These are phyloP conservation scores for Plantago major DNA, from an alignment of 257 asterid species.

Conservation along the genomic window DNA sequence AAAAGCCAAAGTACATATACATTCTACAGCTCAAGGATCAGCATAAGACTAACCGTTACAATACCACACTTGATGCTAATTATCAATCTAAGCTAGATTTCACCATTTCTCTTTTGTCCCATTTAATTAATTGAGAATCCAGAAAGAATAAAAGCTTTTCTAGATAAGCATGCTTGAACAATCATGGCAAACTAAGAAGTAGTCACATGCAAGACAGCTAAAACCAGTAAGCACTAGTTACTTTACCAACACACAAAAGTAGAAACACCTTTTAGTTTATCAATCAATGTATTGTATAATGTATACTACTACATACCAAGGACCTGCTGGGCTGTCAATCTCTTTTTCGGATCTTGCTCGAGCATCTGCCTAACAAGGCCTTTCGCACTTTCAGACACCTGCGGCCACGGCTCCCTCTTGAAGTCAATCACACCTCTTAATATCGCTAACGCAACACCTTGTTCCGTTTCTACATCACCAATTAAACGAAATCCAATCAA, in stretches of 20 bases:
- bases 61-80: background rate
- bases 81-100: background rate
- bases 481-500: background rate
- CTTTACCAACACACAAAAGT: conserved; percentile 19
- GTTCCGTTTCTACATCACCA: conserved; percentile 66
- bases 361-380: conserved; percentile 82
- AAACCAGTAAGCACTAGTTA: conserved; percentile 15
- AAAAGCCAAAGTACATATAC: background rate
- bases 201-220: conserved; percentile 29
- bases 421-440: conserved; percentile 79
- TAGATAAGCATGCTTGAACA: conserved; percentile 32
- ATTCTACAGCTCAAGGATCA: conserved; percentile 10
- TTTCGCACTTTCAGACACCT: conserved; percentile 76
- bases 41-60: background rate
- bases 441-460: conserved; percentile 92
- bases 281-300: no score
- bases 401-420: conserved; percentile 97
- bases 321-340: conserved; percentile 89
- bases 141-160: conserved; percentile 11
- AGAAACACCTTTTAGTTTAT: no score
- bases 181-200: conserved; percentile 28
- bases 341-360: conserved; percentile 75
- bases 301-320: conserved; percentile 55
- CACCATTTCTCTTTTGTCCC: background rate
- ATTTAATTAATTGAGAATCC: background rate